Conservation (phyloP, 306 rosid genomes). For the Quercus ilex region DNA sequence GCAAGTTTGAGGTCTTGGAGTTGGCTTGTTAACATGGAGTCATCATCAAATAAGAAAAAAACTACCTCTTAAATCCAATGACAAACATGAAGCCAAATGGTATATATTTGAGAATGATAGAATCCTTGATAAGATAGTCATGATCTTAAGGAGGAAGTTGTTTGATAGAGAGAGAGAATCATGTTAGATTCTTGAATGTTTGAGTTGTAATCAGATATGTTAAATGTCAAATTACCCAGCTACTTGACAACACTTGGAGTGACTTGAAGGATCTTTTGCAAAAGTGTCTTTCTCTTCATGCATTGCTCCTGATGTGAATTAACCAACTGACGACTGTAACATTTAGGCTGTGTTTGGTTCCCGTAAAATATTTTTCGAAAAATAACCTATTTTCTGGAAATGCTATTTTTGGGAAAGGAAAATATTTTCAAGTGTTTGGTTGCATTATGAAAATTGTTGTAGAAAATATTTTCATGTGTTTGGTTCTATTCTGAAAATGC, state of each 20-base stretch:
- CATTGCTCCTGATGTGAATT: background rate
- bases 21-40: conserved; percentile 71
- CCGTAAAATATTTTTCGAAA: no score
- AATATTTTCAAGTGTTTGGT: no score
- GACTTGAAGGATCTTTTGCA: background rate
- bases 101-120: background rate
- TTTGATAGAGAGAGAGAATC: conserved; percentile 27
- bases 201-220: background rate
- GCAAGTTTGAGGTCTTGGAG: conserved; percentile 33
- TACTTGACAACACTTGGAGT: background rate
- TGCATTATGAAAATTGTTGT: no score
- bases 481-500: no score
- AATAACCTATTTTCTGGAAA: no score
- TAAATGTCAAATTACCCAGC: background rate
- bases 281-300: background rate
- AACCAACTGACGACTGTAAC: background rate
- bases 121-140: conserved; percentile 43
- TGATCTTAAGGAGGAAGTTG: conserved; percentile 43
- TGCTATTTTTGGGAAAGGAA: no score
- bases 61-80: conserved; percentile 50
- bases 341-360: no score
- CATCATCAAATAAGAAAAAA: conserved; percentile 43
- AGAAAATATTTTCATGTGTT: no score
- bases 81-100: conserved; percentile 45
- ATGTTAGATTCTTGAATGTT: background rate